Evolutionary conservation across 163 green algal genomes (phyloP), one percentile per base, ranked within the genome.

Genomic region (Trebouxia gelatinosa): DNA sequence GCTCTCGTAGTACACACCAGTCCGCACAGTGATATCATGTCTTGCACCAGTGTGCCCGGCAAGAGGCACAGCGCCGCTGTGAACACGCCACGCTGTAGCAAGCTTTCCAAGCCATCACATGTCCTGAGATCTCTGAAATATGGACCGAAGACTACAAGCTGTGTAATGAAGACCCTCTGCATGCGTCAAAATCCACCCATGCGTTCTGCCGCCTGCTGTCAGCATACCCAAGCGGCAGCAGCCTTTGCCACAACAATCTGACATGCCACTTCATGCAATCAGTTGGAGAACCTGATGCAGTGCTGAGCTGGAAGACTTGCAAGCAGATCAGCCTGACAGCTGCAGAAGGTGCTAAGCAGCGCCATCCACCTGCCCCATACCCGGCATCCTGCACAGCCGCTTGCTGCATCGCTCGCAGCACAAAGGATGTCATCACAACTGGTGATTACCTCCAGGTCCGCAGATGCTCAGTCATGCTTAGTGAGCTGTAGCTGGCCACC

Each of bases 331-430:
- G 5, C 19, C 32, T 72, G 5, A 54, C 64, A 23, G 29, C 5
- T 6, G 23, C 34, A 37, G 50, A 32, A 6, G 64, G 64, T 1
- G 35, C 50, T 35, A 37, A 72, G 19, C 35, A 54, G 35, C 34
- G 26, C 35, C 64, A 72, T 23, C 35, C 64, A 23, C 61, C 68
- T 34, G 77, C 84, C 6, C 59, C 70, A 26, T 87, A 87, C 74
- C 83, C 83, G 19, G 64, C 83, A n/a, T 67, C 77, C 26, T 89
- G 85, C 79, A 85, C 80, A 31, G 80, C 83, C 32, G 80, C 77
- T 37, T 88, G 78, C 58, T 68, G 85, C 54, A 74, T 85, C 6
- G 81, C 78, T 35, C 62, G 76, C 17, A 67, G 78, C 28, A 57
- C 70, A 19, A 39, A 35, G 1, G 75, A 86, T 5, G 71, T 75